phyloP scores from a whole-genome alignment of 2,329 filamentous ascomycete genomes.

The Cercospora nicotianae region DNA sequence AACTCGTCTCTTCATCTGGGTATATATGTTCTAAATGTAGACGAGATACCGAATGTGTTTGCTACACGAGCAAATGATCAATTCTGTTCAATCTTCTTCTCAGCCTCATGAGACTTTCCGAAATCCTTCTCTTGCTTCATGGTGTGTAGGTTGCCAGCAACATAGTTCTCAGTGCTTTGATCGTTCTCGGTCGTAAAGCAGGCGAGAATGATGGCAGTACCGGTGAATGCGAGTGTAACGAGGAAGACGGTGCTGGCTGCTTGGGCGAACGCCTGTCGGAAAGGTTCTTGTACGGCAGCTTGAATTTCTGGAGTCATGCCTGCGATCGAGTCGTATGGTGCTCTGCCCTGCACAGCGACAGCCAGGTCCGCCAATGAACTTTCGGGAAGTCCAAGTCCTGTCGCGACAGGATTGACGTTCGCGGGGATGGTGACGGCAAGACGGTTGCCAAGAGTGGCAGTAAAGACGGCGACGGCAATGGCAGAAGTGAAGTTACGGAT shows the following conservation, averaged over 20 bases:
- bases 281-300: conserved; percentile 28
- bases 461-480: conserved; percentile 30
- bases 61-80: neutral
- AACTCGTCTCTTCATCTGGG: neutral
- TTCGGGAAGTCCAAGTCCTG: conserved; percentile 23
- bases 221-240: conserved; percentile 30
- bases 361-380: conserved; percentile 22
- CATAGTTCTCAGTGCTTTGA: conserved; percentile 30
- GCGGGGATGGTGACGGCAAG: conserved; percentile 23
- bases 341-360: conserved; percentile 23
- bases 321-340: conserved; percentile 20
- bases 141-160: conserved; percentile 30
- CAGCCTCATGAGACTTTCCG: neutral
- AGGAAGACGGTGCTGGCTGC: conserved; percentile 31
- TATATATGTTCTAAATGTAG: neutral
- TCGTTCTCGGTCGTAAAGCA: conserved; percentile 33
- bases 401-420: conserved; percentile 27
- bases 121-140: conserved; percentile 25
- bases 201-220: conserved; percentile 28
- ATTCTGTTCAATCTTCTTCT: conserved; percentile 1
- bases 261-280: conserved; percentile 24
- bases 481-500: conserved; percentile 30
- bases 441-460: conserved; percentile 29
- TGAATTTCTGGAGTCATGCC: conserved; percentile 28
- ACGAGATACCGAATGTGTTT: neutral